Conservation (phyloP, 2,329 filamentous ascomycete species). For the Cryphonectria parasitica region DNA sequence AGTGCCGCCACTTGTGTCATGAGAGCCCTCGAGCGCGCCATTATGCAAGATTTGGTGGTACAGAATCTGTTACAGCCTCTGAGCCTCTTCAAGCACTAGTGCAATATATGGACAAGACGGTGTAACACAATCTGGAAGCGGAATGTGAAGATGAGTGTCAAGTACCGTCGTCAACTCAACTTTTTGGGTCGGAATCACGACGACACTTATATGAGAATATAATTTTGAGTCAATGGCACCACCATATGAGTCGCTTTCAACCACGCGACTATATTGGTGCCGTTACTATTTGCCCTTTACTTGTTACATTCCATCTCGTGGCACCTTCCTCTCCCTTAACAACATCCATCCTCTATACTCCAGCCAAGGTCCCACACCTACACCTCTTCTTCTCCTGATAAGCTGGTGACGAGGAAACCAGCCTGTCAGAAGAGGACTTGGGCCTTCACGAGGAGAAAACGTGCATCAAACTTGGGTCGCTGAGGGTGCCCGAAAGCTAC, state of each 20-base stretch:
- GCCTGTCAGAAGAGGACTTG: not conserved
- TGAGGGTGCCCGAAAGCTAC: constrained; percentile 18
- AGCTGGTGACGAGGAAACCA: not conserved
- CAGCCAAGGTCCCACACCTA: not conserved
- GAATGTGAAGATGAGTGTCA: not conserved
- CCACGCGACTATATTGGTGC: constrained; percentile 5
- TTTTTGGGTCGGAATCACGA: not conserved
- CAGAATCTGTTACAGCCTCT: not conserved
- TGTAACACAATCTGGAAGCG: not conserved
- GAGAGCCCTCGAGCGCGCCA: constrained; percentile 8
- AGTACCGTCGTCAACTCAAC: not conserved
- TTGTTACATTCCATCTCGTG: constrained; percentile 28
- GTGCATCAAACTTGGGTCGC: not conserved
- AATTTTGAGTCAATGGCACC: constrained; percentile 2
- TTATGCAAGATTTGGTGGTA: not conserved
- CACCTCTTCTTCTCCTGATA: not conserved
- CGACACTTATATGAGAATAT: constrained; percentile 14
- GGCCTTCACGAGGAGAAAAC: not conserved
- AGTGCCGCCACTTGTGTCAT: constrained; percentile 2
- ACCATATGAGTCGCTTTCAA: constrained; percentile 4
- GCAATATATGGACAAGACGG: not conserved
- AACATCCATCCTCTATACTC: not conserved
- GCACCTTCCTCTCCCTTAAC: constrained; percentile 21
- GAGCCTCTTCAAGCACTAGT: not conserved
- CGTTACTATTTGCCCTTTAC: not conserved